phyloP scores from a whole-genome alignment of 352 stramenopile genomes.

The Pythium phragmitis region DNA sequence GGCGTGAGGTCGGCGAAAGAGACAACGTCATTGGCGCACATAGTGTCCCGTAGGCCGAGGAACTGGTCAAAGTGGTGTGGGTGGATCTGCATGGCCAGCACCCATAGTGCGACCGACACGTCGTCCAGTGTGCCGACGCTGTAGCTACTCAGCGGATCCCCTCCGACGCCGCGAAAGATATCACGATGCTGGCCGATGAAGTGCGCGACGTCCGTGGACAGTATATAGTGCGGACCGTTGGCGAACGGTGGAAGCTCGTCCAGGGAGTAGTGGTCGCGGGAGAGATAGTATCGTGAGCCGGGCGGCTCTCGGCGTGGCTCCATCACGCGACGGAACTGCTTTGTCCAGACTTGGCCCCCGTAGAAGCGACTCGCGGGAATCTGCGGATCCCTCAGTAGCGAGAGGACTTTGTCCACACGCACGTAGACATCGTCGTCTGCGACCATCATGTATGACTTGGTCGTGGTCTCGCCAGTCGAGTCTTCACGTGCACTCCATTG shows the following conservation, averaged over 20 bases:
- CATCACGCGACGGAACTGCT: slow-evolving; percentile 23
- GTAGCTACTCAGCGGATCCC: neutral
- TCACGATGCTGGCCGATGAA: slow-evolving; percentile 30
- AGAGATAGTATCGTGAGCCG: slow-evolving; percentile 21
- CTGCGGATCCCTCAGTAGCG: neutral
- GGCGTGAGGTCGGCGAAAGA: slow-evolving; percentile 51
- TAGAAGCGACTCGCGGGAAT: slow-evolving; percentile 24
- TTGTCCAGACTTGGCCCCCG: slow-evolving; percentile 39
- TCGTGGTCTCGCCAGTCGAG: slow-evolving; percentile 24
- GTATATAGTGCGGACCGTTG: slow-evolving; percentile 39
- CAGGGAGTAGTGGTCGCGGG: slow-evolving; percentile 30
- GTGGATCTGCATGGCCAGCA: slow-evolving; percentile 48
- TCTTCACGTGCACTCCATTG: neutral
- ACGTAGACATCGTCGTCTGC: slow-evolving; percentile 57
- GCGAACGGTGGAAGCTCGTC: slow-evolving; percentile 34
- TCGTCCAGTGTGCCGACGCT: slow-evolving; percentile 47
- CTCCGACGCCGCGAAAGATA: slow-evolving; percentile 16
- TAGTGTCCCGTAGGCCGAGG: slow-evolving; percentile 34
- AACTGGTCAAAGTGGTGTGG: slow-evolving; percentile 40
- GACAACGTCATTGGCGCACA: slow-evolving; percentile 37
- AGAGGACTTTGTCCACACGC: slow-evolving; percentile 6
- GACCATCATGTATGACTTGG: slow-evolving; percentile 39
- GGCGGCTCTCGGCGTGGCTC: slow-evolving; percentile 3
- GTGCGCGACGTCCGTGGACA: slow-evolving; percentile 31
- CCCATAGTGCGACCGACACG: slow-evolving; percentile 56